Conservation (phyloP, 352 stramenopile genomes). For the Phytophthora boehmeriae region DNA sequence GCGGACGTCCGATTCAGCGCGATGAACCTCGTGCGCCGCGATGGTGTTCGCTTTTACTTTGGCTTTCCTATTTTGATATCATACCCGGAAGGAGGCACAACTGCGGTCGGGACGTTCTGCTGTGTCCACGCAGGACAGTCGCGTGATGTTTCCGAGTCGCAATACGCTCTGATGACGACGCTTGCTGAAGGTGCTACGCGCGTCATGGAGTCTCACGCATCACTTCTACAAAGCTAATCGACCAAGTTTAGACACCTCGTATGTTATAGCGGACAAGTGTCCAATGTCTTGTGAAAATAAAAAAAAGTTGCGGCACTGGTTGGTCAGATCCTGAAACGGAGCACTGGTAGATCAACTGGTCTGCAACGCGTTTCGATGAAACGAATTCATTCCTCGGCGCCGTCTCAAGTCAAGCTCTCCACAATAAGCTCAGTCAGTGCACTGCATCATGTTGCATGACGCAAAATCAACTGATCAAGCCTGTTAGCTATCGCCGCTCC, state of each 20-base stretch:
- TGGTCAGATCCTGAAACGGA: too few species aligned
- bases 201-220: constrained; percentile 41
- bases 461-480: too few species aligned
- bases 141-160: constrained; percentile 51
- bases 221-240: constrained; percentile 17
- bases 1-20: constrained; percentile 66
- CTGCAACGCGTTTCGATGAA: too few species aligned
- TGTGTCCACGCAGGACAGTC: constrained; percentile 48
- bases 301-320: too few species aligned
- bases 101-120: constrained; percentile 59
- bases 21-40: constrained; percentile 36
- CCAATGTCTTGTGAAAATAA: too few species aligned
- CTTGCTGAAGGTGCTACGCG: constrained; percentile 51
- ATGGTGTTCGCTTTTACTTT: constrained; percentile 62
- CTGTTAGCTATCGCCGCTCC: too few species aligned
- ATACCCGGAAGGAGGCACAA: constrained; percentile 27
- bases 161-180: constrained; percentile 56
- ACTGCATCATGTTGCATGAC: too few species aligned
- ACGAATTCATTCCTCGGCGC: too few species aligned
- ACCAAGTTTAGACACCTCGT: neutral
- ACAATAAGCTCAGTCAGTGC: too few species aligned
- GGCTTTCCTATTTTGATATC: constrained; percentile 57
- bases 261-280: too few species aligned
- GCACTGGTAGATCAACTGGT: too few species aligned
- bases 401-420: too few species aligned